phyloP scores from a whole-genome alignment of 2,329 filamentous ascomycete species.

The Aspergillus novofumigatus region DNA sequence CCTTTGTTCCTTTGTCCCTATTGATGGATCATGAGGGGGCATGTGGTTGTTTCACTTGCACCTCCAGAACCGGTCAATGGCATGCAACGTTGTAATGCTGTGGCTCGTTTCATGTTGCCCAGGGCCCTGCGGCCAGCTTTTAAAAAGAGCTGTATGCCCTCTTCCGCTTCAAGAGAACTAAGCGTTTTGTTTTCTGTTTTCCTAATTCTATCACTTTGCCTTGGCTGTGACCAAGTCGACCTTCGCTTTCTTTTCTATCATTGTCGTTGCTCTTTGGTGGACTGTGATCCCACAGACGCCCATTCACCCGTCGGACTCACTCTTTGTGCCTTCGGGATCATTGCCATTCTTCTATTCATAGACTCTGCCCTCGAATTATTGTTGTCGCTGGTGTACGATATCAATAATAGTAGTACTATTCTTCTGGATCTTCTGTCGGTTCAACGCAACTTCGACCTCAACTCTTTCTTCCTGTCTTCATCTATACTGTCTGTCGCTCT shows the following conservation, averaged over 20 bases:
- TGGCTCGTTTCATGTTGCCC: neutral
- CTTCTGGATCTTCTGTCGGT: slow-evolving; percentile 25
- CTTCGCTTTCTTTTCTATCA: slow-evolving; percentile 15
- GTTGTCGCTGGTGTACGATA: slow-evolving; percentile 16
- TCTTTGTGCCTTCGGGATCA: slow-evolving; percentile 10
- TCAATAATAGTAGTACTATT: slow-evolving; percentile 20
- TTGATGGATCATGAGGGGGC: slow-evolving; percentile 1
- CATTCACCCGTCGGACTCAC: slow-evolving; percentile 32
- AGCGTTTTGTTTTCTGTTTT: neutral
- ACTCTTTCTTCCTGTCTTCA: slow-evolving; percentile 1
- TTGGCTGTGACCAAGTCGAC: slow-evolving; percentile 1
- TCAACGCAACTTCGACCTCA: neutral
- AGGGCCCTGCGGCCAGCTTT: neutral
- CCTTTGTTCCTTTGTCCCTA: slow-evolving; percentile 9
- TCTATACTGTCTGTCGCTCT: slow-evolving; percentile 17
- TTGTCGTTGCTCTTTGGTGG: slow-evolving; percentile 20
- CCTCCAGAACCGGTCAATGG: neutral
- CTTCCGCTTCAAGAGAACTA: neutral
- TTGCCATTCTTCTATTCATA: slow-evolving; percentile 3
- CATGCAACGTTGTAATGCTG: neutral
- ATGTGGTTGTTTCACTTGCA: slow-evolving; percentile 12
- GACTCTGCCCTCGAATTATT: slow-evolving; percentile 5
- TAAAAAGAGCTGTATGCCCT: neutral
- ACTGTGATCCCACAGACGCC: slow-evolving; percentile 30
- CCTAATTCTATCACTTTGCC: slow-evolving; percentile 10